phyloP scores from a whole-genome alignment of 1,284 basidiomycete species.

The Cerioporus squamosus region DNA sequence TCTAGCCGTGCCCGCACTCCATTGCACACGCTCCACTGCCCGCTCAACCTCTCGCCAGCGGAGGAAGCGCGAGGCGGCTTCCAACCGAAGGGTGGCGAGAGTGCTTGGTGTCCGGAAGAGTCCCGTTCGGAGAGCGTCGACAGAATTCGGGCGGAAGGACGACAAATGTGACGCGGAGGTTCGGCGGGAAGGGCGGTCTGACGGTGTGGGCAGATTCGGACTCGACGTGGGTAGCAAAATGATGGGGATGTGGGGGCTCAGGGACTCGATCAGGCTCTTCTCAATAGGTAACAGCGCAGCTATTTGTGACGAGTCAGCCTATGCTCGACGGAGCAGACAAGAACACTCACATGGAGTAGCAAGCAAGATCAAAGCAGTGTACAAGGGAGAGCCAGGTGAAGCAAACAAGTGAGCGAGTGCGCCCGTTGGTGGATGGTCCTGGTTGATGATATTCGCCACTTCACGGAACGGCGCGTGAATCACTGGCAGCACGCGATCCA shows the following conservation, averaged over 20 bases:
- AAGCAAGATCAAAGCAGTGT: constrained; percentile 63
- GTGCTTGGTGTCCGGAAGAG: constrained; percentile 66
- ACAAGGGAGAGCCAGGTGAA: constrained; percentile 44
- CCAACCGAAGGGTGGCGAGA: constrained; percentile 56
- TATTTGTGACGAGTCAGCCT: not conserved
- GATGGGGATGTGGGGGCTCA: constrained; percentile 61
- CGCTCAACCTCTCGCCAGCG: constrained; percentile 71
- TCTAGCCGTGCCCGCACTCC: constrained; percentile 11
- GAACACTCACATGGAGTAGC: constrained; percentile 47
- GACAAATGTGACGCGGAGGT: constrained; percentile 44
- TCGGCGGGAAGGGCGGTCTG: not conserved
- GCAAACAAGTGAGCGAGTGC: constrained; percentile 57
- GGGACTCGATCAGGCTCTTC: constrained; percentile 50
- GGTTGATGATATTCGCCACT: constrained; percentile 54
- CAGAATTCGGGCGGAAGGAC: constrained; percentile 53
- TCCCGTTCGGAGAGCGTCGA: constrained; percentile 55
- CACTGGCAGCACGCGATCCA: constrained; percentile 42
- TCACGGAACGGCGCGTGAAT: constrained; percentile 61
- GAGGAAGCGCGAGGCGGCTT: constrained; percentile 70
- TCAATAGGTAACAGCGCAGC: constrained; percentile 41
- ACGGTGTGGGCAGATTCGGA: constrained; percentile 1
- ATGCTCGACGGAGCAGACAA: not conserved
- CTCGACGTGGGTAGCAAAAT: constrained; percentile 49
- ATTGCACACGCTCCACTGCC: constrained; percentile 39
- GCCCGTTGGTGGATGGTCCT: constrained; percentile 50